Conservation (phyloP, 106 monocot species). For the Triglochin maritima region DNA sequence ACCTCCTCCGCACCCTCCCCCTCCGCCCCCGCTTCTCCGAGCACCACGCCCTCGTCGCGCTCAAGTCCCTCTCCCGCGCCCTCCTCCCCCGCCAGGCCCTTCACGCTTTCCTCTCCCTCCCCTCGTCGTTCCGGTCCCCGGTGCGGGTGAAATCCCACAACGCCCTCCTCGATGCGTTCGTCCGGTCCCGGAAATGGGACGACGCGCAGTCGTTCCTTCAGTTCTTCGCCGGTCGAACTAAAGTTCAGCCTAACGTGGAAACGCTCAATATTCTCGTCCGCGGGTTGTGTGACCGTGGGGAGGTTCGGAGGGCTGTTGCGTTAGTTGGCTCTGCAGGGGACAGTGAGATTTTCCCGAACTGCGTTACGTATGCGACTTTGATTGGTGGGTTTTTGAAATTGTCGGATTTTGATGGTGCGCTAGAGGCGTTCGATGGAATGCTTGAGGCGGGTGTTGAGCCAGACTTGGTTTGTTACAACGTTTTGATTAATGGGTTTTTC, state of each 20-base stretch:
- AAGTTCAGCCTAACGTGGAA: slow-evolving; percentile 51
- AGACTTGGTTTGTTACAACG: slow-evolving; percentile 75
- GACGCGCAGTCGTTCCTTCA: slow-evolving; percentile 60
- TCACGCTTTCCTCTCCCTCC: slow-evolving; percentile 37
- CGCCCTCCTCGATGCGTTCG: slow-evolving; percentile 80
- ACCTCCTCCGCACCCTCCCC: slow-evolving; percentile 30
- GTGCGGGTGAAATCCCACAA: slow-evolving; percentile 78
- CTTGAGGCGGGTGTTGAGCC: slow-evolving; percentile 23
- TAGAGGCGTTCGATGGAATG: slow-evolving; percentile 86
- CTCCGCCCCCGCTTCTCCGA: slow-evolving; percentile 57
- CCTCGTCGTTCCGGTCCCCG: slow-evolving; percentile 35
- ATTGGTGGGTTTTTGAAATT: slow-evolving; percentile 2
- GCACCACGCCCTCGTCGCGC: slow-evolving; percentile 50
- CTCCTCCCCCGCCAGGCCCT: slow-evolving; percentile 65
- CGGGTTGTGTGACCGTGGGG: slow-evolving; percentile 34
- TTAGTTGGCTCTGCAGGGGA: background rate
- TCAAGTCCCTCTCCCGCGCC: slow-evolving; percentile 70
- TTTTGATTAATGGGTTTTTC: slow-evolving; percentile 64
- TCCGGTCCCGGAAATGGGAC: slow-evolving; percentile 51
- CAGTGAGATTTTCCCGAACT: slow-evolving; percentile 8
- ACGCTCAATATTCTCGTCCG: slow-evolving; percentile 75
- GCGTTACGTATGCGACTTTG: slow-evolving; percentile 19
- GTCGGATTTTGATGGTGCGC: slow-evolving; percentile 16
- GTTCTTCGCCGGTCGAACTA: slow-evolving; percentile 23
- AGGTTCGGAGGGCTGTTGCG: slow-evolving; percentile 6